Percentiles rank a stretch among this genome's conserved stretches.
These are phyloP conservation scores for Ustilago sp. DNA, from an alignment of 1,284 basidiomycete species.

Conservation along the genomic window DNA sequence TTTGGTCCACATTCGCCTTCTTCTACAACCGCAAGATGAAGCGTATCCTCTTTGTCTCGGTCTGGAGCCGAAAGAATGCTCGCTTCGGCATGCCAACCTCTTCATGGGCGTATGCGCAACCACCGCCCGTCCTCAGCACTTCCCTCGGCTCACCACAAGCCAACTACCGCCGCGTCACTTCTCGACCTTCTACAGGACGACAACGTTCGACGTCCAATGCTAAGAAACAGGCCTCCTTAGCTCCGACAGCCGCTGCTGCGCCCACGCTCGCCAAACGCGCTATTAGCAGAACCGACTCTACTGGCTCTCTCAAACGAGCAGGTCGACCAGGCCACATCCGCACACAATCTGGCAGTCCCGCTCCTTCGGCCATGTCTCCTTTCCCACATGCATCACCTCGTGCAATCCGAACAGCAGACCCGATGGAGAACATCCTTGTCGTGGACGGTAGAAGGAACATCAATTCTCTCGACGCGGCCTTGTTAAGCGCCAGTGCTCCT, in stretches of 20 bases:
- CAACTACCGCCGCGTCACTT: constrained; percentile 20
- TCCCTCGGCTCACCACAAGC: constrained; percentile 41
- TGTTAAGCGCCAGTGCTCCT: constrained; percentile 60
- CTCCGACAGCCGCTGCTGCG: constrained; percentile 24
- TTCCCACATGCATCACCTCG: constrained; percentile 63
- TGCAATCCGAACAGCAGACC: constrained; percentile 32
- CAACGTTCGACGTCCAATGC: constrained; percentile 26
- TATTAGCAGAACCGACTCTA: constrained; percentile 48
- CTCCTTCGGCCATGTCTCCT: constrained; percentile 64
- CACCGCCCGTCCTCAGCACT: constrained; percentile 43
- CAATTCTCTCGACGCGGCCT: constrained; percentile 56
- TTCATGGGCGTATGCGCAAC: constrained; percentile 42
- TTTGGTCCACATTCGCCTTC: constrained; percentile 98
- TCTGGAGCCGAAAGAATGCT: constrained; percentile 84
- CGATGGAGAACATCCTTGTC: constrained; percentile 41
- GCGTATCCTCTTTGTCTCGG: constrained; percentile 89
- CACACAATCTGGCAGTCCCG: constrained; percentile 57
- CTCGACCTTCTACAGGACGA: constrained; percentile 14
- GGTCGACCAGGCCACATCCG: constrained; percentile 40
- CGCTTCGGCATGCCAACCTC: constrained; percentile 45
- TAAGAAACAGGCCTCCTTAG: constrained; percentile 27
- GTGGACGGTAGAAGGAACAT: constrained; percentile 37
- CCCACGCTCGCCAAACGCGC: constrained; percentile 59
- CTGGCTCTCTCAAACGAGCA: constrained; percentile 40
- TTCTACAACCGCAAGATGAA: constrained; percentile 92